Evolutionary conservation across 2,329 filamentous ascomycete species (phyloP), one percentile per base, ranked within the genome.

Genomic region (Diaporthe ampelina): DNA sequence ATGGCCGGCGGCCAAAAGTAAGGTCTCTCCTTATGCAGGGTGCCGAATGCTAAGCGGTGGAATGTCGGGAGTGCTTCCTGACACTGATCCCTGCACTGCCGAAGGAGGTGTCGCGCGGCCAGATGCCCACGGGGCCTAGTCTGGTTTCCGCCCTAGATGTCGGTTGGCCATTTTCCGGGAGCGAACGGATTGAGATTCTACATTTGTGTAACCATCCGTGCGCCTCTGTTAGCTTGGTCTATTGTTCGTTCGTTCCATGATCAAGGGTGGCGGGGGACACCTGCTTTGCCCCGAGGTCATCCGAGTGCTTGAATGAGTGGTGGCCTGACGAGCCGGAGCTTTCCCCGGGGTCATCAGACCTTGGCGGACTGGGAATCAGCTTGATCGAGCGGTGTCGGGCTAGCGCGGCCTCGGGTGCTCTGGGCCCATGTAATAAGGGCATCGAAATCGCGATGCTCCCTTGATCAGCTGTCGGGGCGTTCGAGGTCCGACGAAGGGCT

Each of bases 151-250:
- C 61, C 19, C 61, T 52, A 43, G 26, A 3, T 45, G 43, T 17
- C 59, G 24, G 59, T 67, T 52, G 29, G 19, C n/a, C 63, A 67
- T 67, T 67, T 37, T 24, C 63, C 63, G 63, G 63, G 43, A 32
- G 45, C 32, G 45, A 67, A 24, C 13, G 63, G 50, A 32, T 67
- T 48, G 63, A 26, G 29, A 67, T 52, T 52, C 45, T 37, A 45
- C 63, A 67, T 67, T 67, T 67, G 63, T 52, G 63, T 67, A 67
- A 67, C 63, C 45, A 67, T 67, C 63, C 63, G 63, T 67, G 63
- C 63, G 63, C 63, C 7, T 8, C 43, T 50, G 7, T 32, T 67
- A 67, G 63, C 63, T 67, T 67, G 29, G 45, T 52, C 63, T 21
- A 52, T 67, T 67, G 63, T 52, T 67, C 9, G 45, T 67, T 67